phyloP scores from a whole-genome alignment of 768 basidiomycete genomes.

The Mycena polygramma region DNA sequence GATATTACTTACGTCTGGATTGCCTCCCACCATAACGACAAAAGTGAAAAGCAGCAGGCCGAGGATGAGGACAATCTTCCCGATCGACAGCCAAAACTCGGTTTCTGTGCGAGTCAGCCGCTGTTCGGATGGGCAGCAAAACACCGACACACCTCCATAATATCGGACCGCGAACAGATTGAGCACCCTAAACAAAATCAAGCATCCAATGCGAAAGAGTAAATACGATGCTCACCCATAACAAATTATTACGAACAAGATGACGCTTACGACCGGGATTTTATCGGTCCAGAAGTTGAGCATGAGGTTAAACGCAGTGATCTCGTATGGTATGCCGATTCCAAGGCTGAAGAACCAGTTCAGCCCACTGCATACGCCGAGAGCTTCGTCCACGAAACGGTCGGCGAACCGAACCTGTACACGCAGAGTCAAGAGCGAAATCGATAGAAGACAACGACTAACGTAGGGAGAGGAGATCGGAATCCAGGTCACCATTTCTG shows the following conservation, averaged over 20 bases:
- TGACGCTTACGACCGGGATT: constrained; percentile 59
- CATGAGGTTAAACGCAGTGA: constrained; percentile 66
- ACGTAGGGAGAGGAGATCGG: constrained; percentile 79
- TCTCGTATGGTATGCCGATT: constrained; percentile 60
- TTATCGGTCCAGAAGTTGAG: constrained; percentile 67
- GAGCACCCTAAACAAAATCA: constrained; percentile 48
- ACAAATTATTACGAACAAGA: constrained; percentile 56
- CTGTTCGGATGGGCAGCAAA: background rate
- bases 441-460: background rate
- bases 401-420: constrained; percentile 70
- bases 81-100: constrained; percentile 68
- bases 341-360: constrained; percentile 69
- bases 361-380: constrained; percentile 66
- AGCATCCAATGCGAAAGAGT: background rate
- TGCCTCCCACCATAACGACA: constrained; percentile 60
- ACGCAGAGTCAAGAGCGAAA: background rate
- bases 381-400: constrained; percentile 67
- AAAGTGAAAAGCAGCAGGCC: constrained; percentile 67
- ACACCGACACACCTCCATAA: constrained; percentile 57
- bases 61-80: constrained; percentile 62
- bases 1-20: constrained; percentile 18
- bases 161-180: constrained; percentile 63
- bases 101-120: constrained; percentile 52
- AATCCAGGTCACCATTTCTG: constrained; percentile 86
- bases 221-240: constrained; percentile 40